Percentiles rank a stretch among this genome's conserved stretches.
These are phyloP conservation scores for Trichothecium roseum DNA, from an alignment of 2,329 filamentous ascomycete genomes.

Conservation along the genomic window DNA sequence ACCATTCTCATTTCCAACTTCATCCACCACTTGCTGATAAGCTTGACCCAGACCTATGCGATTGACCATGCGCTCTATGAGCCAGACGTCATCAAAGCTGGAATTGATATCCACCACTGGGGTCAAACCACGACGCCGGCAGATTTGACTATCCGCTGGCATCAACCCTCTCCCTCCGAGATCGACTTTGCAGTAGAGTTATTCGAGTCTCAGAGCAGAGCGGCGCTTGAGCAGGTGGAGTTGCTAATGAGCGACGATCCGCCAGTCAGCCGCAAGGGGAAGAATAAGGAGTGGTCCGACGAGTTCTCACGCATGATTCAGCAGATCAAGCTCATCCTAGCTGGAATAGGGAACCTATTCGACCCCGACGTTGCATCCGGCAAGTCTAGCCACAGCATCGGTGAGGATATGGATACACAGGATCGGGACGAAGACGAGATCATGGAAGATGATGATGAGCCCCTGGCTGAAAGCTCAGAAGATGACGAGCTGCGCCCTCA, in stretches of 20 bases:
- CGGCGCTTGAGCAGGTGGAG: constrained; percentile 63
- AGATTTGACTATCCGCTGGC: constrained; percentile 81
- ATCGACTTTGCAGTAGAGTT: constrained; percentile 82
- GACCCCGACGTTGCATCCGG: constrained; percentile 62
- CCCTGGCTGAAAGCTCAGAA: constrained; percentile 55
- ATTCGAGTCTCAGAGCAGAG: constrained; percentile 73
- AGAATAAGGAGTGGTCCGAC: constrained; percentile 98
- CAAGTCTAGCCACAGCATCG: constrained; percentile 21
- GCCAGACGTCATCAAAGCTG: constrained; percentile 57
- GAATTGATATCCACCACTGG: constrained; percentile 74
- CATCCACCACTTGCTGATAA: constrained; percentile 90
- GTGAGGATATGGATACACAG: constrained; percentile 40
- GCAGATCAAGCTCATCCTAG: constrained; percentile 78
- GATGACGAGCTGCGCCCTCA: constrained; percentile 77
- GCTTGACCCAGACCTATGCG: constrained; percentile 88
- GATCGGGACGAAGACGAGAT: constrained; percentile 45
- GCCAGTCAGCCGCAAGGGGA: constrained; percentile 80
- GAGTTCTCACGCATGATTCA: constrained; percentile 87
- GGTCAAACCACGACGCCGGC: constrained; percentile 64
- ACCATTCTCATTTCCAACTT: constrained; percentile 97
- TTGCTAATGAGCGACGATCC: constrained; percentile 74
- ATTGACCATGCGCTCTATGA: constrained; percentile 85
- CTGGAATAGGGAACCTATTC: constrained; percentile 82
- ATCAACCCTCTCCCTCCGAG: constrained; percentile 70
- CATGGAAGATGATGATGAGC: constrained; percentile 39